Percentiles rank a stretch among this genome's conserved stretches.
Evolutionary conservation across 2,329 filamentous ascomycete genomes (phyloP).

Genomic region (Microcera coccophila): DNA sequence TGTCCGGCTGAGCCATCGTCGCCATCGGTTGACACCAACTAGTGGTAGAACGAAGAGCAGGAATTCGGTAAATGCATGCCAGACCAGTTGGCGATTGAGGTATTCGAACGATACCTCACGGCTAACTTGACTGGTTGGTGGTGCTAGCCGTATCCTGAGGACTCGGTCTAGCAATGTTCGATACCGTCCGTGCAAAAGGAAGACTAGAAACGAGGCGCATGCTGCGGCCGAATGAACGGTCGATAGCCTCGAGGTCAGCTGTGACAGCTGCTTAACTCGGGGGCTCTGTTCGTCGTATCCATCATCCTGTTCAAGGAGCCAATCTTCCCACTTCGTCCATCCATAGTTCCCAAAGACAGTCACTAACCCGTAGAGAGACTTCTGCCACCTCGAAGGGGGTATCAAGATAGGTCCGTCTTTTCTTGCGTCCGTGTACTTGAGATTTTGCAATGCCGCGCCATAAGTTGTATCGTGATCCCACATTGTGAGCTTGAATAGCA

Average conservation of each 20-base stretch:
- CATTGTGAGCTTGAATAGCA: conserved; percentile 90
- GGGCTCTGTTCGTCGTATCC: conserved; percentile 63
- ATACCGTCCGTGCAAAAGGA: conserved; percentile 86
- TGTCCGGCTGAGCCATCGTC: conserved; percentile 79
- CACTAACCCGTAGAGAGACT: conserved; percentile 75
- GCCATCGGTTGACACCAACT: conserved; percentile 92
- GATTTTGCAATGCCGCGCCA: conserved; percentile 85
- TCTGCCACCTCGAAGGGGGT: conserved; percentile 76
- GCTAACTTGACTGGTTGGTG: conserved; percentile 78
- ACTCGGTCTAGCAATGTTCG: conserved; percentile 84
- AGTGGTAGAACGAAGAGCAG: conserved; percentile 94
- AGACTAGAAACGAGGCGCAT: conserved; percentile 82
- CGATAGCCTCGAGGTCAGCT: conserved; percentile 64
- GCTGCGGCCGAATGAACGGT: conserved; percentile 77
- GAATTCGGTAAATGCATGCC: conserved; percentile 99
- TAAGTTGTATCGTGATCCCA: conserved; percentile 98
- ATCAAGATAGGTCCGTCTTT: conserved; percentile 57
- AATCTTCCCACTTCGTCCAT: conserved; percentile 89
- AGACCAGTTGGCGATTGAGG: conserved; percentile 93
- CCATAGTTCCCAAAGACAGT: conserved; percentile 85
- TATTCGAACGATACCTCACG: conserved; percentile 97
- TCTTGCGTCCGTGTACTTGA: conserved; percentile 84
- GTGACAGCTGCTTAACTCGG: conserved; percentile 55
- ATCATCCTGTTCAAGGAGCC: conserved; percentile 72
- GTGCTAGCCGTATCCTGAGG: conserved; percentile 77